Conservation (phyloP, 2,329 filamentous ascomycete genomes). For the Hypoxylon sp. region DNA sequence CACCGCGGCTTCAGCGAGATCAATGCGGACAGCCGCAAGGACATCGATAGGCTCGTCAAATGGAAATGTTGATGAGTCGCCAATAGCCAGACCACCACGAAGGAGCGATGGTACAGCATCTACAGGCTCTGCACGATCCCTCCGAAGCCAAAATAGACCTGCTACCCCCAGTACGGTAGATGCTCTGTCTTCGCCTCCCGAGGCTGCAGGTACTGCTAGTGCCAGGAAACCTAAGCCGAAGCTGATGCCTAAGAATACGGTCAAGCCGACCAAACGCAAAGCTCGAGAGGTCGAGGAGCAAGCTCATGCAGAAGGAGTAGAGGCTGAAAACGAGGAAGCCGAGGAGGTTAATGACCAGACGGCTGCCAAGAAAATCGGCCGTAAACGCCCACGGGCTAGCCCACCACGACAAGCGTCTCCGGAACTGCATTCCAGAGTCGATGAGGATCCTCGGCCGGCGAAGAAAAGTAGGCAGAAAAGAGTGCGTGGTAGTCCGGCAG, state of each 20-base stretch:
- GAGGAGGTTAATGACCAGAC: constrained; percentile 62
- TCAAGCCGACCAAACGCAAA: constrained; percentile 29
- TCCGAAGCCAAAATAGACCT: constrained; percentile 44
- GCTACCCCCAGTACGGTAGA: constrained; percentile 45
- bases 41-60: constrained; percentile 37
- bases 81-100: constrained; percentile 39
- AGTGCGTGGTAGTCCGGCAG: constrained; percentile 59
- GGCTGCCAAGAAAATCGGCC: constrained; percentile 60
- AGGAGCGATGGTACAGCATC: constrained; percentile 44
- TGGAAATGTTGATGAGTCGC: constrained; percentile 43
- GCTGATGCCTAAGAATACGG: constrained; percentile 38
- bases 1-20: constrained; percentile 51
- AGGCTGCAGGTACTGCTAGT: constrained; percentile 51
- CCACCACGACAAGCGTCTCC: constrained; percentile 57
- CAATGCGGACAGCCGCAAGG: constrained; percentile 48
- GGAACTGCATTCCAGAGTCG: constrained; percentile 58
- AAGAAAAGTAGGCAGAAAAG: constrained; percentile 55
- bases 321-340: constrained; percentile 55
- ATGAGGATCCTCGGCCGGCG: constrained; percentile 54
- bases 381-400: constrained; percentile 61
- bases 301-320: constrained; percentile 46
- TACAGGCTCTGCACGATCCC: constrained; percentile 48
- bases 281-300: constrained; percentile 44
- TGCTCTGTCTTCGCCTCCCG: constrained; percentile 51
- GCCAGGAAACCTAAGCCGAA: constrained; percentile 48